A percentile compares a stretch with the other conserved stretches of the same genome.
These are phyloP conservation scores for Pseudocercospora vitis DNA, from an alignment of 2,329 filamentous ascomycete genomes.

Conservation along the genomic window DNA sequence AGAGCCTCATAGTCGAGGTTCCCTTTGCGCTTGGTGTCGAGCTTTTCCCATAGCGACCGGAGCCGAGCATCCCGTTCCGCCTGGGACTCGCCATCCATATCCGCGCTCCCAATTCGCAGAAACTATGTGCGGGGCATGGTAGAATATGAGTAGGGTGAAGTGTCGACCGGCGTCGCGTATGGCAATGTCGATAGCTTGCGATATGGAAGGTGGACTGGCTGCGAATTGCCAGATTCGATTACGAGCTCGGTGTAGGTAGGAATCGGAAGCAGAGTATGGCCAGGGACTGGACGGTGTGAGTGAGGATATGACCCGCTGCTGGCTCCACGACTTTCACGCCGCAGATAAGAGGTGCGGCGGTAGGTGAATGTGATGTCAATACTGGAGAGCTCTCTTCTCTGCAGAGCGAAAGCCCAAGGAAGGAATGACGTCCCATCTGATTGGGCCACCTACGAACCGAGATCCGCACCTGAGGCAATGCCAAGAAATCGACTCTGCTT, in stretches of 20 bases:
- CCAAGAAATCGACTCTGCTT: slow-evolving; percentile 3
- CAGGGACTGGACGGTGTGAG: not conserved
- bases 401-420: not conserved
- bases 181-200: not conserved
- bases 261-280: slow-evolving; percentile 5
- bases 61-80: slow-evolving; percentile 78
- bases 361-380: not conserved
- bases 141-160: not conserved
- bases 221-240: not conserved
- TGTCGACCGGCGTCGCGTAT: slow-evolving; percentile 1
- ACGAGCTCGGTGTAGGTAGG: not conserved
- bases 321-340: not conserved
- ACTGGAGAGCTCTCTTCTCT: not conserved
- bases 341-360: not conserved
- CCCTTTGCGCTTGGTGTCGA: slow-evolving; percentile 74
- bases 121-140: slow-evolving; percentile 24
- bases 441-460: slow-evolving; percentile 4
- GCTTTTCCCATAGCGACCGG: slow-evolving; percentile 76
- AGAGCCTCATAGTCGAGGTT: slow-evolving; percentile 82
- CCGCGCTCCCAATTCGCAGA: slow-evolving; percentile 24
- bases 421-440: slow-evolving; percentile 17
- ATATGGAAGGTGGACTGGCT: too few species aligned
- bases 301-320: not conserved
- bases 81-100: slow-evolving; percentile 72
- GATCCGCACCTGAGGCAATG: too few species aligned